Percentiles rank a stretch among this genome's conserved stretches.
Evolutionary conservation across 2,329 filamentous ascomycete species (phyloP).

Genomic region (Alternaria longipes): DNA sequence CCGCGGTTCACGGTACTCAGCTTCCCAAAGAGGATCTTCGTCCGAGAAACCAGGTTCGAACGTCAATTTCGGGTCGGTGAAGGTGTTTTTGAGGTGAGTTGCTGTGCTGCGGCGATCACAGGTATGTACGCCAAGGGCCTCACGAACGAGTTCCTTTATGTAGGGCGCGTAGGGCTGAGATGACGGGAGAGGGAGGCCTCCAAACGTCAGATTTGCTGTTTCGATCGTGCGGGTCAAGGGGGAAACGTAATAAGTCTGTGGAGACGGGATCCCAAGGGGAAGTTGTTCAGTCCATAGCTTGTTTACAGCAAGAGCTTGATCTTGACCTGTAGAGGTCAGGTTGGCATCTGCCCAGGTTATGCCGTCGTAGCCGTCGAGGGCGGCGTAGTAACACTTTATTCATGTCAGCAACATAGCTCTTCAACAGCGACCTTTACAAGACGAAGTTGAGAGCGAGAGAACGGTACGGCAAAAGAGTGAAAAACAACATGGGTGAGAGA

Average conservation of each 20-base stretch:
- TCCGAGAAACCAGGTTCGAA: slow-evolving; percentile 71
- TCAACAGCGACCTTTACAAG: not conserved
- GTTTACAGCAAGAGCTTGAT: slow-evolving; percentile 67
- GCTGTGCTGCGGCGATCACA: slow-evolving; percentile 69
- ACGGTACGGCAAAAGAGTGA: not conserved
- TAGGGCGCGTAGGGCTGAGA: slow-evolving; percentile 63
- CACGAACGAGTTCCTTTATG: slow-evolving; percentile 72
- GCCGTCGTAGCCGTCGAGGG: slow-evolving; percentile 70
- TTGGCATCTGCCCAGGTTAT: slow-evolving; percentile 69
- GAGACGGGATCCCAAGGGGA: slow-evolving; percentile 64
- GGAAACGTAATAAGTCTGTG: slow-evolving; percentile 70
- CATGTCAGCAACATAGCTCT: not conserved
- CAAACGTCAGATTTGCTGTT: slow-evolving; percentile 71
- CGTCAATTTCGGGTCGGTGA: slow-evolving; percentile 56
- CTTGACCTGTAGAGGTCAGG: slow-evolving; percentile 66
- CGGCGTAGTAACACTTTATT: slow-evolving; percentile 68
- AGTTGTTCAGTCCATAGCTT: slow-evolving; percentile 66
- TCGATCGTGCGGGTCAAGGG: slow-evolving; percentile 71
- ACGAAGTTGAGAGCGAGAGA: not conserved
- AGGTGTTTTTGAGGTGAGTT: slow-evolving; percentile 59
- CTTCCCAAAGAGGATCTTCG: slow-evolving; percentile 62
- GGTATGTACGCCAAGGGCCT: slow-evolving; percentile 73
- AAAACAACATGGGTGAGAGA: not conserved
- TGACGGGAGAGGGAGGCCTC: slow-evolving; percentile 60
- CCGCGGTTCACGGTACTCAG: slow-evolving; percentile 46